Conservation (phyloP, 345 rosid species). For the Anacardium occidentale region DNA sequence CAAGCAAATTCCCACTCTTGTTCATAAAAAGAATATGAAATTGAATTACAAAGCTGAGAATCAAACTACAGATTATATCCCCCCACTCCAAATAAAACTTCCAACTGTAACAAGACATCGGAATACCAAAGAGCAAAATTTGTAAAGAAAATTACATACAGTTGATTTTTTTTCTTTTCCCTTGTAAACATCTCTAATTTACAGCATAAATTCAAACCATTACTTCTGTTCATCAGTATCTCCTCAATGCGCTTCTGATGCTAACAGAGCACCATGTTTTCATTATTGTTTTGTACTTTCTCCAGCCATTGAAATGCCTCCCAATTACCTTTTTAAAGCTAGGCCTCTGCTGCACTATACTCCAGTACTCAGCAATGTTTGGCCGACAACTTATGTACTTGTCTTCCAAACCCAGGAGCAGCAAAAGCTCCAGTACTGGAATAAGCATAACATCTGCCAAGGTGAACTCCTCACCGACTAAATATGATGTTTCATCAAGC, state of each 20-base stretch:
- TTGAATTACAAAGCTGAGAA: neutral
- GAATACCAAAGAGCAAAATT: neutral
- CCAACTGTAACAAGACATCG: neutral
- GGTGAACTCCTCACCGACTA: conserved; percentile 77
- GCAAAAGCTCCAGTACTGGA: conserved; percentile 66
- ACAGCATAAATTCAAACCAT: neutral
- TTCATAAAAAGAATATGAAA: no score
- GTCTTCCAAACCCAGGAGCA: conserved; percentile 61
- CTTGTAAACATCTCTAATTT: neutral
- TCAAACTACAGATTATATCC: neutral
- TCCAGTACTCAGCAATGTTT: conserved; percentile 69
- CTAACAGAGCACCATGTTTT: conserved; percentile 72
- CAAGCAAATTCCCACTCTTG: neutral
- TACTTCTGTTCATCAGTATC: conserved; percentile 37
- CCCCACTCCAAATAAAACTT: neutral
- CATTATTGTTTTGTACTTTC: conserved; percentile 60
- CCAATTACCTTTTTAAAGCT: conserved; percentile 74
- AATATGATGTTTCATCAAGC: conserved; percentile 46
- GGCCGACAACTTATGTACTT: conserved; percentile 68
- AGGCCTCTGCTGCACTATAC: conserved; percentile 59
- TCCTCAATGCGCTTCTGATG: conserved; percentile 54
- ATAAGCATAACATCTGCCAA: conserved; percentile 79
- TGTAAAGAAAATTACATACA: neutral
- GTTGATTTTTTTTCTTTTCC: neutral
- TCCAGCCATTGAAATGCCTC: conserved; percentile 77